Conservation (phyloP, 805 yeast genomes). For the Metschnikowia similis region DNA sequence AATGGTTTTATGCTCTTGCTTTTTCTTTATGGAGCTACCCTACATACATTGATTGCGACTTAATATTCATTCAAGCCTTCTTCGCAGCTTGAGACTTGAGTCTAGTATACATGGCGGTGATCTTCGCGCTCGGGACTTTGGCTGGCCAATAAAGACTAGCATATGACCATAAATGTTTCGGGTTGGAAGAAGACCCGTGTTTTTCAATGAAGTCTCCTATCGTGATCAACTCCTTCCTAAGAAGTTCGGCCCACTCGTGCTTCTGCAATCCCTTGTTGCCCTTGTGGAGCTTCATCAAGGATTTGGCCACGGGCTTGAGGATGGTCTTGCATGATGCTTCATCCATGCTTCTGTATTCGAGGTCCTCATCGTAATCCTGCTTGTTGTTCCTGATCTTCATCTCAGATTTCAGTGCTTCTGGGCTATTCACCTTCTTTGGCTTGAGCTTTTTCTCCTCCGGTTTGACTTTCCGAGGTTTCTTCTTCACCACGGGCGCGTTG, state of each 20-base stretch:
- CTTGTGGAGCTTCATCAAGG: slow-evolving; percentile 60
- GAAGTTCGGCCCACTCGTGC: slow-evolving; percentile 69
- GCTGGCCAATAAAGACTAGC: slow-evolving; percentile 87
- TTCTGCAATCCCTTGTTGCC: slow-evolving; percentile 73
- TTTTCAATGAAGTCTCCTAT: slow-evolving; percentile 66
- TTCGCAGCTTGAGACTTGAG: slow-evolving; percentile 31
- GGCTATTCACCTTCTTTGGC: slow-evolving; percentile 14
- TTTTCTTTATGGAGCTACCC: too few relatives aligned
- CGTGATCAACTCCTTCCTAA: slow-evolving; percentile 61
- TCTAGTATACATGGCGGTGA: slow-evolving; percentile 72
- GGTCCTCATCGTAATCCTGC: slow-evolving; percentile 25
- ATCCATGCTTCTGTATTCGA: slow-evolving; percentile 76
- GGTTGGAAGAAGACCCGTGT: slow-evolving; percentile 29
- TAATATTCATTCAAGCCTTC: slow-evolving; percentile 4
- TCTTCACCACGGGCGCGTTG: slow-evolving; percentile 13
- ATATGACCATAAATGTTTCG: slow-evolving; percentile 78
- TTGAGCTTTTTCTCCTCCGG: slow-evolving; percentile 16
- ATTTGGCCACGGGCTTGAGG: slow-evolving; percentile 63
- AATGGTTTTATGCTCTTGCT: too few relatives aligned
- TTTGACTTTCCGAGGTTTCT: slow-evolving; percentile 19
- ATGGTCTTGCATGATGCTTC: slow-evolving; percentile 59
- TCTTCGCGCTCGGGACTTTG: slow-evolving; percentile 67
- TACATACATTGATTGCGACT: neutral
- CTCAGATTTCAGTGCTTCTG: slow-evolving; percentile 4
- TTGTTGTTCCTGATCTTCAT: slow-evolving; percentile 18